phyloP scores from a whole-genome alignment of 129 eudicot genomes.

The Lonicera japonica region DNA sequence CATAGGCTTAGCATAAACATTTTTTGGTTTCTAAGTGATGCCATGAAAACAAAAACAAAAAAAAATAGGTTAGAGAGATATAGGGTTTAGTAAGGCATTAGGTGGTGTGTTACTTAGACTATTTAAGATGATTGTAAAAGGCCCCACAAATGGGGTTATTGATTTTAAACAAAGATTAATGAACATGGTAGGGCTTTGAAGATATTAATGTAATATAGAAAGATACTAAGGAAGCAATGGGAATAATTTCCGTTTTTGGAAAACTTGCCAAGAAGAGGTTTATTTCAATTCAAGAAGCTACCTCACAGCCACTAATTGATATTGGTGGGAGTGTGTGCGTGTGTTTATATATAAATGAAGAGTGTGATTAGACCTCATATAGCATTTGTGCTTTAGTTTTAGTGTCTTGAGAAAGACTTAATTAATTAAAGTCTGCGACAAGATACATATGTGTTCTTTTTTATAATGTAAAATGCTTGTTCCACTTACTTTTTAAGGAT shows the following conservation, averaged over 20 bases:
- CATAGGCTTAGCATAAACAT: background rate
- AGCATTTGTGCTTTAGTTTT: background rate
- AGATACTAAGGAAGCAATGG: slow-evolving; percentile 10
- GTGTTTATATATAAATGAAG: too few species aligned
- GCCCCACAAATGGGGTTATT: too few species aligned
- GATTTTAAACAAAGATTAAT: background rate
- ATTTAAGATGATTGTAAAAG: slow-evolving; percentile 6
- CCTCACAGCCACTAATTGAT: slow-evolving; percentile 16
- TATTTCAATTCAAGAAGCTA: background rate
- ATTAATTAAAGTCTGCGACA: background rate
- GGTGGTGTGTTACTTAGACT: background rate
- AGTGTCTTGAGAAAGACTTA: slow-evolving; percentile 1
- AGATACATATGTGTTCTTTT: background rate
- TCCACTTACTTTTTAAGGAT: too few species aligned
- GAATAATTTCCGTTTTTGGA: slow-evolving; percentile 26
- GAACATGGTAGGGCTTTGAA: background rate
- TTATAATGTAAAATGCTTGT: slow-evolving; percentile 3
- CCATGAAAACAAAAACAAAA: background rate
- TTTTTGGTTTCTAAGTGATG: background rate
- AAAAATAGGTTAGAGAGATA: background rate
- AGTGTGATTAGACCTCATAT: too few species aligned
- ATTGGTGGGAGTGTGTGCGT: background rate
- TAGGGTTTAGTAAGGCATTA: background rate
- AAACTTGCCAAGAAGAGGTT: background rate
- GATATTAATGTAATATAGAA: slow-evolving; percentile 1